Conservation (phyloP, 2,329 filamentous ascomycete species). For the Plectosphaerella cucumerina region DNA sequence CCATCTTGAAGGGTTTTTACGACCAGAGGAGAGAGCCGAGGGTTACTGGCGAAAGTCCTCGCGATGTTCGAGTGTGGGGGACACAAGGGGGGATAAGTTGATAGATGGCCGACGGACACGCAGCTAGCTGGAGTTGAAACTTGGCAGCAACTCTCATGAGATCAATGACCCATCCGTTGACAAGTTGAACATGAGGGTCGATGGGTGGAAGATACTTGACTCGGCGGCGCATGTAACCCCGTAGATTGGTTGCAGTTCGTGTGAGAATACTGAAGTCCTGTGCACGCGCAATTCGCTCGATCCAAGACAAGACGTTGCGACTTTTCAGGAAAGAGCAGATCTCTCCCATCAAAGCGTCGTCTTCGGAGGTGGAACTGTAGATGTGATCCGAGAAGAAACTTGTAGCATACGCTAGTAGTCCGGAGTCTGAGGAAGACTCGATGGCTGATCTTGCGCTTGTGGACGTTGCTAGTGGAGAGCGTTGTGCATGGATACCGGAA, state of each 20-base stretch:
- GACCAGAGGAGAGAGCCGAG: conserved; percentile 5
- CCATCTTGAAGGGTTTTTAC: conserved; percentile 16
- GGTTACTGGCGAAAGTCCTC: conserved; percentile 12
- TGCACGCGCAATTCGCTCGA: conserved; percentile 21
- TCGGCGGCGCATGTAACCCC: conserved; percentile 19
- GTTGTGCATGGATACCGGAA: too few relatives aligned
- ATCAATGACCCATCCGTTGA: conserved; percentile 26
- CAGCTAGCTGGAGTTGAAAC: conserved; percentile 22
- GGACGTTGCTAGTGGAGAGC: too few relatives aligned
- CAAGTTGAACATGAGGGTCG: conserved; percentile 13
- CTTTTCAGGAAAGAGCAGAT: conserved; percentile 56
- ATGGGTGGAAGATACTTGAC: conserved; percentile 16
- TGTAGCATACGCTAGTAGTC: conserved; percentile 18
- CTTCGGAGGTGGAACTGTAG: conserved; percentile 11
- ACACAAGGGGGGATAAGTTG: conserved; percentile 26
- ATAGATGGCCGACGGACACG: conserved; percentile 27
- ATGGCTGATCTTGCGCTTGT: too few relatives aligned
- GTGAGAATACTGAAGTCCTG: conserved; percentile 17
- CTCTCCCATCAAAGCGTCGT: conserved; percentile 42
- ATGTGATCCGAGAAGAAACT: conserved; percentile 20
- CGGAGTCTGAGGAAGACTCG: too few relatives aligned
- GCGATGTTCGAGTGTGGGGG: conserved; percentile 24
- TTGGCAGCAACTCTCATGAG: conserved; percentile 25
- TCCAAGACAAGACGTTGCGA: conserved; percentile 23
- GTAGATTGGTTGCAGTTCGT: conserved; percentile 23